A percentile compares a stretch with the other conserved stretches of the same genome.
Evolutionary conservation across 2,329 filamentous ascomycete genomes (phyloP).

Genomic region (Fusarium aywerte): DNA sequence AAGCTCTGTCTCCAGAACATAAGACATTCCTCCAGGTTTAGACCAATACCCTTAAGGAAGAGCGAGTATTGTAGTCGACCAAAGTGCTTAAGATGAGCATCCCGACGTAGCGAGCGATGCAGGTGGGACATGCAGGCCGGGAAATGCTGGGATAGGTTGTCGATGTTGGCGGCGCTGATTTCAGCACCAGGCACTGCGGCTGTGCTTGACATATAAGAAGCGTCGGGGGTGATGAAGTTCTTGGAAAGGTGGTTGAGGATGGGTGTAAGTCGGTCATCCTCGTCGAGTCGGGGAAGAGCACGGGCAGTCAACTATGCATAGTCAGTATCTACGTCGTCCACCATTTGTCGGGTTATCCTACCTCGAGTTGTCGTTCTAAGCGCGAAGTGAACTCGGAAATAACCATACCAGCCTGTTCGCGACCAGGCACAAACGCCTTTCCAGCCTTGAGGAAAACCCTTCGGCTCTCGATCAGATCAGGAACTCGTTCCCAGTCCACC

Average conservation of each 20-base stretch:
- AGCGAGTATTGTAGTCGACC: slow-evolving; percentile 94
- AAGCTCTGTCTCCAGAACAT: slow-evolving; percentile 92
- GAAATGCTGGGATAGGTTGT: slow-evolving; percentile 82
- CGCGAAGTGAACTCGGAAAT: slow-evolving; percentile 84
- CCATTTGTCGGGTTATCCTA: slow-evolving; percentile 51
- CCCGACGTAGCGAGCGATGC: slow-evolving; percentile 85
- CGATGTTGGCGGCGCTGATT: slow-evolving; percentile 82
- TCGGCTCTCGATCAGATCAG: slow-evolving; percentile 85
- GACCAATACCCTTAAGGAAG: slow-evolving; percentile 94
- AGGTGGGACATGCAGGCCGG: slow-evolving; percentile 95
- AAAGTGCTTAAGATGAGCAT: slow-evolving; percentile 91
- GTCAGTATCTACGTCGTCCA: background rate
- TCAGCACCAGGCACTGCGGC: slow-evolving; percentile 74
- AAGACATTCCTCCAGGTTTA: slow-evolving; percentile 90
- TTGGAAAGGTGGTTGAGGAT: slow-evolving; percentile 84
- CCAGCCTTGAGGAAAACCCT: slow-evolving; percentile 81
- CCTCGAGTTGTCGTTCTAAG: slow-evolving; percentile 85
- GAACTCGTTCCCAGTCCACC: slow-evolving; percentile 93
- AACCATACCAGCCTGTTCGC: slow-evolving; percentile 90
- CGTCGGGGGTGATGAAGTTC: slow-evolving; percentile 93
- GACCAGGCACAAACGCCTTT: slow-evolving; percentile 89
- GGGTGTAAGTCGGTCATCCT: slow-evolving; percentile 87
- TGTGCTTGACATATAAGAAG: slow-evolving; percentile 74
- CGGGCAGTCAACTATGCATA: slow-evolving; percentile 79
- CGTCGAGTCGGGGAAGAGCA: slow-evolving; percentile 89